Conservation (phyloP, 2,329 filamentous ascomycete genomes). For the Trichoderma sp. region DNA sequence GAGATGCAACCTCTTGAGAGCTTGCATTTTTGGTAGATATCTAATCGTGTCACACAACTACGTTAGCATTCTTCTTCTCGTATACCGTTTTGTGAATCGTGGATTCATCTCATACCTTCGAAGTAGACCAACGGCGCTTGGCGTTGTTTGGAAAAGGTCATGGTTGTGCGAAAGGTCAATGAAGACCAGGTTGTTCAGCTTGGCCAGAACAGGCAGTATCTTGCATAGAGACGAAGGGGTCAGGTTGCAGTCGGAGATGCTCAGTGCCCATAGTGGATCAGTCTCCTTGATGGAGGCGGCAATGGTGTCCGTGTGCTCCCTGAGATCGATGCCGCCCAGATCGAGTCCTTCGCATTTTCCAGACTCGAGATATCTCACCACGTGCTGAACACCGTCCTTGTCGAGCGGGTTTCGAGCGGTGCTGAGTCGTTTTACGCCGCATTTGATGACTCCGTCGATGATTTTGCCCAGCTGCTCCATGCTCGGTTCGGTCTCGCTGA, state of each 20-base stretch:
- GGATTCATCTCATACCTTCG: conserved; percentile 56
- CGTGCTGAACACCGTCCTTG: conserved; percentile 68
- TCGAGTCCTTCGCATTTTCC: conserved; percentile 85
- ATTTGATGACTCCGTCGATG: conserved; percentile 76
- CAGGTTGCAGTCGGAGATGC: conserved; percentile 81
- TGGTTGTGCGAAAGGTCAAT: conserved; percentile 90
- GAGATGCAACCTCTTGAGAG: conserved; percentile 81
- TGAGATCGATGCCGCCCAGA: conserved; percentile 76
- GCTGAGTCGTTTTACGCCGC: conserved; percentile 74
- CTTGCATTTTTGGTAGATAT: conserved; percentile 73
- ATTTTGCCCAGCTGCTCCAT: conserved; percentile 69
- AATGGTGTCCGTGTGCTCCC: conserved; percentile 52
- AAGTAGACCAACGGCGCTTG: conserved; percentile 71
- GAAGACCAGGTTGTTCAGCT: conserved; percentile 73
- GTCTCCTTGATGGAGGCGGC: conserved; percentile 51
- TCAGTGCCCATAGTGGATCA: conserved; percentile 72
- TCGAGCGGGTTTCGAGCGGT: conserved; percentile 80
- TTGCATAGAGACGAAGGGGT: conserved; percentile 67
- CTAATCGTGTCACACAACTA: conserved; percentile 32
- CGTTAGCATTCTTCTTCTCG: background rate
- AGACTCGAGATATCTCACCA: conserved; percentile 71
- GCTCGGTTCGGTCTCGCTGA: conserved; percentile 74
- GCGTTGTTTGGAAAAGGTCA: conserved; percentile 68
- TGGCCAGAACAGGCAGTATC: conserved; percentile 69
- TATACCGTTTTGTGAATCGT: background rate